Conservation (phyloP, 768 basidiomycete species). For the Phylloporus scabripes region DNA sequence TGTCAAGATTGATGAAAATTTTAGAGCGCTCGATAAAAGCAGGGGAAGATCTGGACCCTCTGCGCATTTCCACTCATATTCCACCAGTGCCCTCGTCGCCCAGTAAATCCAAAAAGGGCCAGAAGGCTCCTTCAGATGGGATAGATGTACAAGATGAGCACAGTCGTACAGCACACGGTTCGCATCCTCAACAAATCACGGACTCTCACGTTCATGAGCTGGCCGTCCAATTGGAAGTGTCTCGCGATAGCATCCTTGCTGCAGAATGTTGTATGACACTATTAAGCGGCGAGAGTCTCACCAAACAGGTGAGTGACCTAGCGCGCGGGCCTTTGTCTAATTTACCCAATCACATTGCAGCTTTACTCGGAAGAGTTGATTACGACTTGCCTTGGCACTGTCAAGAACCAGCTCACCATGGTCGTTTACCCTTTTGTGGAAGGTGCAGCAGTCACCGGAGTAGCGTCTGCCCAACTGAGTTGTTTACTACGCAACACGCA, state of each 20-base stretch:
- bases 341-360: slow-evolving; percentile 33
- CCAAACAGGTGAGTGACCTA: slow-evolving; percentile 67
- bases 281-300: slow-evolving; percentile 69
- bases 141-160: slow-evolving; percentile 2
- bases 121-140: slow-evolving; percentile 24
- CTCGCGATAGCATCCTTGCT: slow-evolving; percentile 70
- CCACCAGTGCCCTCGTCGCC: slow-evolving; percentile 33
- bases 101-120: slow-evolving; percentile 43
- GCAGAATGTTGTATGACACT: slow-evolving; percentile 80
- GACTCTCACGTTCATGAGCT: slow-evolving; percentile 50
- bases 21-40: slow-evolving; percentile 74
- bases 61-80: slow-evolving; percentile 35
- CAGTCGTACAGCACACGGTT: slow-evolving; percentile 1
- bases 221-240: slow-evolving; percentile 48
- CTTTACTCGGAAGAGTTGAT: slow-evolving; percentile 95
- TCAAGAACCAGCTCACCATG: slow-evolving; percentile 76
- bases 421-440: slow-evolving; percentile 87
- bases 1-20: slow-evolving; percentile 67
- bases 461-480: slow-evolving; percentile 45
- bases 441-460: slow-evolving; percentile 41
- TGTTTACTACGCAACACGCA: slow-evolving; percentile 44
- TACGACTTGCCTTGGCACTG: slow-evolving; percentile 62
- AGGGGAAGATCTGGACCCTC: slow-evolving; percentile 72
- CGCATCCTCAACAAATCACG: slow-evolving; percentile 28
- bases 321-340: background rate